Percentiles rank a stretch among this genome's conserved stretches.
Evolutionary conservation across 2,329 filamentous ascomycete genomes (phyloP).

Genomic region (Arthrobotrys sphaeroides): DNA sequence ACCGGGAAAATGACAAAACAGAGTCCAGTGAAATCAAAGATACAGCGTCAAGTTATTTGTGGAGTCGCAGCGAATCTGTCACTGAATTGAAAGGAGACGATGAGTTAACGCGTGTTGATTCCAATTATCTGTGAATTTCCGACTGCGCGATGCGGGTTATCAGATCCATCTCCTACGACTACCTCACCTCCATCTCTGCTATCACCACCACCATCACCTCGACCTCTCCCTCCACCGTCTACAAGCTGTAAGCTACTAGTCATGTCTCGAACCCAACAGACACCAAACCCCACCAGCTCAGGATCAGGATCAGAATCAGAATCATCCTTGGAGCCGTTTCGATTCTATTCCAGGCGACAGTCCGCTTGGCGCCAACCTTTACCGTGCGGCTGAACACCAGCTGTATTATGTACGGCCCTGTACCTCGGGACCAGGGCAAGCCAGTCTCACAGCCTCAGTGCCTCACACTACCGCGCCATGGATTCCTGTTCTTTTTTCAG

Average conservation of each 20-base stretch:
- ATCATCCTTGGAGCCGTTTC: neutral
- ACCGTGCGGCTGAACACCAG: slow-evolving; percentile 21
- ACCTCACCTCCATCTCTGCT: neutral
- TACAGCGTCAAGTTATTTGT: too few relatives aligned
- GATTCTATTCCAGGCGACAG: slow-evolving; percentile 13
- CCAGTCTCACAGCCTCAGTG: neutral
- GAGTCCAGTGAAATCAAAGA: too few relatives aligned
- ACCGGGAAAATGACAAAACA: slow-evolving; percentile 11
- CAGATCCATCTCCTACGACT: neutral
- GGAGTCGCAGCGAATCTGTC: neutral
- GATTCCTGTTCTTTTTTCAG: slow-evolving; percentile 31
- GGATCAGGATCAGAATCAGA: neutral
- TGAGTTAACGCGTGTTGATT: too few relatives aligned
- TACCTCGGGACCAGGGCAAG: too few relatives aligned
- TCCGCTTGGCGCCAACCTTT: slow-evolving; percentile 3
- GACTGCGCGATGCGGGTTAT: neutral
- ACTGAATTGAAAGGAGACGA: neutral
- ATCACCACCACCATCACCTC: neutral
- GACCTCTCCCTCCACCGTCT: neutral
- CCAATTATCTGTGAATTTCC: too few relatives aligned
- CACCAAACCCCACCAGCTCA: too few relatives aligned
- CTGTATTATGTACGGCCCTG: too few relatives aligned
- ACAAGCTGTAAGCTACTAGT: too few relatives aligned
- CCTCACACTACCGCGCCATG: neutral
- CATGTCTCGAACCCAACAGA: neutral